Evolutionary conservation across 495 filamentous ascomycete genomes (phyloP).

Genomic region (Hapsidospora chrysogenum): DNA sequence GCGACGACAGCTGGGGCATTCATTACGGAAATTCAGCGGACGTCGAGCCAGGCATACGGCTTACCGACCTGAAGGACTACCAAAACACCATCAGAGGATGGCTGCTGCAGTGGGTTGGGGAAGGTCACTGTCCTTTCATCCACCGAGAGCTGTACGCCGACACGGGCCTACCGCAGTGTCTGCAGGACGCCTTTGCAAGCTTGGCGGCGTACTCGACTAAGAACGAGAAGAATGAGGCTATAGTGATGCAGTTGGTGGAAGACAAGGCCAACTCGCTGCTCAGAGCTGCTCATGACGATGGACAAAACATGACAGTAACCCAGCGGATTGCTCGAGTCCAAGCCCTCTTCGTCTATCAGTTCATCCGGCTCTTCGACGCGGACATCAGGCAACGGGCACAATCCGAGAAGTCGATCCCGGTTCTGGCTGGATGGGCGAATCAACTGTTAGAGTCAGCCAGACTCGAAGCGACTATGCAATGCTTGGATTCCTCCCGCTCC

Average conservation of each 20-base stretch:
- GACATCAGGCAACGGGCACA: no score
- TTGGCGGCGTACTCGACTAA: conserved; percentile 5
- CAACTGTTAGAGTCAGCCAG: no score
- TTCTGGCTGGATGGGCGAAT: no score
- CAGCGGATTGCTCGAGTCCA: conserved; percentile 12
- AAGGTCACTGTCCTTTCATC: conserved; percentile 15
- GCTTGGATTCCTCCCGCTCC: no score
- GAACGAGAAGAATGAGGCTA: conserved; percentile 4
- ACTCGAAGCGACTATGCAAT: no score
- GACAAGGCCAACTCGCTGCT: conserved; percentile 3
- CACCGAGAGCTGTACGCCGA: conserved; percentile 16
- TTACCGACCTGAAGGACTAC: no score
- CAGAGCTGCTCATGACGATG: no score
- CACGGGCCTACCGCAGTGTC: conserved; percentile 11
- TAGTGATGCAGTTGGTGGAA: conserved; percentile 8
- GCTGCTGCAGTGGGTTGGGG: conserved; percentile 9
- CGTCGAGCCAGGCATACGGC: no score
- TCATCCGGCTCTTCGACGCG: conserved; percentile 17
- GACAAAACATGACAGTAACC: neutral
- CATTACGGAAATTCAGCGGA: no score
- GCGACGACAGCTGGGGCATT: conserved; percentile 3
- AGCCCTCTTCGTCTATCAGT: conserved; percentile 18
- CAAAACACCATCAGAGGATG: conserved; percentile 5
- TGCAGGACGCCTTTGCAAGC: conserved; percentile 14
- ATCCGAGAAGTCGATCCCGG: no score